Evolutionary conservation across 2,329 filamentous ascomycete species (phyloP).

Genomic region (Fusarium sp.): DNA sequence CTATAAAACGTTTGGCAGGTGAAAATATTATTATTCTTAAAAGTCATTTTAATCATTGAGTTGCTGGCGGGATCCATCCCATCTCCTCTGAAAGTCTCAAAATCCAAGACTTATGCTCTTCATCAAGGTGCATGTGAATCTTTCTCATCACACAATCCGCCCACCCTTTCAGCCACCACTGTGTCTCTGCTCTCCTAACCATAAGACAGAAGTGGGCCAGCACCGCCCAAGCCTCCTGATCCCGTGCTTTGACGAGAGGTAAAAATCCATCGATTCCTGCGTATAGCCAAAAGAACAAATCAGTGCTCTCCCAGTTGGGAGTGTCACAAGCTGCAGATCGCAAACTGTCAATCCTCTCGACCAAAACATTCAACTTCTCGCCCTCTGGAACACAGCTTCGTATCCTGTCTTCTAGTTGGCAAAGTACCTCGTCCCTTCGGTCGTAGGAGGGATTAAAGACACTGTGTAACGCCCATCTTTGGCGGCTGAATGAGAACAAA

Average conservation of each 20-base stretch:
- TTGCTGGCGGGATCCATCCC: neutral
- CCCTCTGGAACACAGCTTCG: neutral
- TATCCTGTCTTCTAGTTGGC: neutral
- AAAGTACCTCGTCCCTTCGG: neutral
- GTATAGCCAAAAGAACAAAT: neutral
- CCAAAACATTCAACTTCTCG: neutral
- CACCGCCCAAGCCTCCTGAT: neutral
- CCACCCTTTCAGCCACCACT: neutral
- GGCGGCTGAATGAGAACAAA: neutral
- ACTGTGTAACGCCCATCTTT: neutral
- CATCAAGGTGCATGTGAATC: neutral
- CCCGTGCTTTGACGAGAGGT: neutral
- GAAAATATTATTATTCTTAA: fast-evolving
- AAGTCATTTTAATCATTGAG: neutral
- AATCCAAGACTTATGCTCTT: neutral
- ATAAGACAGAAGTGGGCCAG: neutral
- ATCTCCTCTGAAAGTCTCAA: neutral
- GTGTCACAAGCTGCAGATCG: neutral
- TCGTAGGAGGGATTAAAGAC: neutral
- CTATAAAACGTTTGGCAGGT: fast-evolving
- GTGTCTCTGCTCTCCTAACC: neutral
- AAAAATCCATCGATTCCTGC: neutral
- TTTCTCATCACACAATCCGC: neutral
- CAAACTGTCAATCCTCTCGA: neutral
- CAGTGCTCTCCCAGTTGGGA: neutral